Evolutionary conservation across 176 grass and related monocot species (phyloP), one percentile per base, ranked within the genome.

Genomic region (Carex littledalei): DNA sequence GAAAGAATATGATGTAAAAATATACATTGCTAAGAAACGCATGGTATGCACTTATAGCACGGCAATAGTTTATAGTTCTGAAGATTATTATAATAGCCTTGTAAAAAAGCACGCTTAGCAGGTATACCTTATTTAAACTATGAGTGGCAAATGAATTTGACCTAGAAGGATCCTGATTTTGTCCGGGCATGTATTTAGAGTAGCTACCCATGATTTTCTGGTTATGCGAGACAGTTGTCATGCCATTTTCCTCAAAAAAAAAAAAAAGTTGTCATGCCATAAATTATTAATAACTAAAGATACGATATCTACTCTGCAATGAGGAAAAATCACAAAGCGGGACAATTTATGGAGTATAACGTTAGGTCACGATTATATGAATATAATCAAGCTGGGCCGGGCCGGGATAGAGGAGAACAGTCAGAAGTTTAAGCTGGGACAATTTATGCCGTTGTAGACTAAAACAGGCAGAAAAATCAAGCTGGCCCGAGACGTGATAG

Each of bases 161-260:
- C 56, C 52, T 78, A 78, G 50, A 56, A 78, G 15, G 14, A 56
- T 78, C 73, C 50, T 78, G 52, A 78, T 15, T 78, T 56, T 57
- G 13, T 78, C 74, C 13, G 26, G 24, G 57, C 74, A 54, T 78
- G 73, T 31, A 56, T 55, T 55, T 52, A 78, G 21, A 32, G 2
- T 50, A 56, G 50, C 13, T 32, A 9, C 3, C 18, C 50, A 78
- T 78, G 13, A 26, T 55, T 78, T 78, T 55, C 73, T 77, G 24
- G 3, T 77, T 39, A 49, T 17, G 73, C 21, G 49, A 16, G 5
- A 77, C 49, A 77, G 72, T 16, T 77, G 73, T 55, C 73, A 56
- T 2, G 13, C 9, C 21, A 29, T 29, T 29, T 29, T 29, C 29
- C 29, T 29, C 29, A 29, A 29, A 29, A 29, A 29, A 29, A 24